These are phyloP conservation scores for Syncephalastrum sp. DNA, from an alignment of 371 early-diverging fungal species.

Conservation along the genomic window DNA sequence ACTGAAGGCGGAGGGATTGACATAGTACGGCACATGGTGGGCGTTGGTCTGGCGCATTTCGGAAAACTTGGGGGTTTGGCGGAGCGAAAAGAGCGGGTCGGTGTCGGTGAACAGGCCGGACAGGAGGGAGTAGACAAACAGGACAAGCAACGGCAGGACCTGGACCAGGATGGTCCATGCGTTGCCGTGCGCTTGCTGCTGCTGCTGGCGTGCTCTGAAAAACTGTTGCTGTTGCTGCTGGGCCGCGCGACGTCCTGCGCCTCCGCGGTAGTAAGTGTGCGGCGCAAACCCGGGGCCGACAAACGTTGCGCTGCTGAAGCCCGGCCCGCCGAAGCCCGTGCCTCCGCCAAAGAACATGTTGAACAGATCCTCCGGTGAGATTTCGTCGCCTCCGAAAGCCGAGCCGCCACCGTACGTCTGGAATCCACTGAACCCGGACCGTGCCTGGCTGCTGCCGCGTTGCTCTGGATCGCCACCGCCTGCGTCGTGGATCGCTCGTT, in stretches of 20 bases:
- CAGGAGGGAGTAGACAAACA: slow-evolving; percentile 43
- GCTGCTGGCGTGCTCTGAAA: slow-evolving; percentile 11
- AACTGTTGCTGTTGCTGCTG: slow-evolving; percentile 12
- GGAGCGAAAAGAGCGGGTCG: slow-evolving; percentile 37
- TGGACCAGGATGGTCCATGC: slow-evolving; percentile 39
- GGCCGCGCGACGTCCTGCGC: slow-evolving; percentile 17
- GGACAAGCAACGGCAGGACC: slow-evolving; percentile 37
- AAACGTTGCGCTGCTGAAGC: slow-evolving; percentile 51
- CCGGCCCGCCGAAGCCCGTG: slow-evolving; percentile 30
- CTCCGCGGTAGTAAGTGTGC: slow-evolving; percentile 13
- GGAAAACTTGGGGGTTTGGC: slow-evolving; percentile 36
- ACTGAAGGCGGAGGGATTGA: slow-evolving; percentile 37
- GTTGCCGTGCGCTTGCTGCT: slow-evolving; percentile 17
- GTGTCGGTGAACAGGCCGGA: slow-evolving; percentile 40
- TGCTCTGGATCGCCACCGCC: slow-evolving; percentile 74
- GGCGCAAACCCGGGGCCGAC: slow-evolving; percentile 43
- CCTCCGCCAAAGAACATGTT: slow-evolving; percentile 88
- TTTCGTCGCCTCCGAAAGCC: slow-evolving; percentile 62
- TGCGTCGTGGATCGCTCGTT: slow-evolving; percentile 84
- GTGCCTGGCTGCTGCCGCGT: slow-evolving; percentile 19
- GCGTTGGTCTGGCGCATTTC: slow-evolving; percentile 32
- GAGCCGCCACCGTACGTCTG: slow-evolving; percentile 21
- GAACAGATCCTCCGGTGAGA: slow-evolving; percentile 94
- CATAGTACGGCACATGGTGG: slow-evolving; percentile 44
- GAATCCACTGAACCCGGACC: slow-evolving; percentile 11